Evolutionary conservation across 768 basidiomycete species (phyloP).

Genomic region (Calocybe cyanea): DNA sequence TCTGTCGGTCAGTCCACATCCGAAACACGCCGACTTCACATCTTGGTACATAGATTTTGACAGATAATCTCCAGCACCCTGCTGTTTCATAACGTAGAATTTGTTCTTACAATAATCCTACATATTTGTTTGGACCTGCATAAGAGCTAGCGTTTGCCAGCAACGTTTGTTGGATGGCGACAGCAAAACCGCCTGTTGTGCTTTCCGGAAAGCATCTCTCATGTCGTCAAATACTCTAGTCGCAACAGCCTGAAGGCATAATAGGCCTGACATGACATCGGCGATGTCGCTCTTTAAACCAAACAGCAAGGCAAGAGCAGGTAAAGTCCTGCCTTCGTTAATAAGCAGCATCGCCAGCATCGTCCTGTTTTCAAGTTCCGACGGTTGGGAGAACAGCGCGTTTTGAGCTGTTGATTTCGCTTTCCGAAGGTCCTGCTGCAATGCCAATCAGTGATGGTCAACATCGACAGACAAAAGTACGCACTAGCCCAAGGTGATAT

Average conservation of each 20-base stretch:
- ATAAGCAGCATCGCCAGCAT: conserved; percentile 54
- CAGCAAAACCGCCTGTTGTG: conserved; percentile 64
- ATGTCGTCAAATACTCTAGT: conserved; percentile 18
- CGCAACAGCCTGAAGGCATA: conserved; percentile 51
- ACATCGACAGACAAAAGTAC: conserved; percentile 12
- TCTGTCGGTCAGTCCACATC: conserved; percentile 33
- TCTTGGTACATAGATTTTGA: conserved; percentile 33
- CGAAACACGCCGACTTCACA: conserved; percentile 45
- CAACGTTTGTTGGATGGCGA: conserved; percentile 46
- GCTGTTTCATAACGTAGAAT: conserved; percentile 9
- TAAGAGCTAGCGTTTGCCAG: conserved; percentile 63
- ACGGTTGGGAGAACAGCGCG: conserved; percentile 55
- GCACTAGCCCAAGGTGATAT: conserved; percentile 71
- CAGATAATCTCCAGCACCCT: conserved; percentile 9
- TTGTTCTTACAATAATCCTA: too few relatives aligned
- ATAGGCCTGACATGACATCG: conserved; percentile 34
- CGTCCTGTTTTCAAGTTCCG: conserved; percentile 42
- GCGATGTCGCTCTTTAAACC: conserved; percentile 22
- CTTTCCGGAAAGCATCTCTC: conserved; percentile 34
- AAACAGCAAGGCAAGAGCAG: conserved; percentile 46
- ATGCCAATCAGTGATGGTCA: neutral
- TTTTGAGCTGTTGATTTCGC: conserved; percentile 55
- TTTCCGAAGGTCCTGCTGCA: conserved; percentile 43
- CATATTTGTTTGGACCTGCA: conserved; percentile 28
- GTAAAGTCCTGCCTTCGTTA: conserved; percentile 37